Evolutionary conservation across 768 basidiomycete species (phyloP).

Genomic region (Tephrocybe sp.): DNA sequence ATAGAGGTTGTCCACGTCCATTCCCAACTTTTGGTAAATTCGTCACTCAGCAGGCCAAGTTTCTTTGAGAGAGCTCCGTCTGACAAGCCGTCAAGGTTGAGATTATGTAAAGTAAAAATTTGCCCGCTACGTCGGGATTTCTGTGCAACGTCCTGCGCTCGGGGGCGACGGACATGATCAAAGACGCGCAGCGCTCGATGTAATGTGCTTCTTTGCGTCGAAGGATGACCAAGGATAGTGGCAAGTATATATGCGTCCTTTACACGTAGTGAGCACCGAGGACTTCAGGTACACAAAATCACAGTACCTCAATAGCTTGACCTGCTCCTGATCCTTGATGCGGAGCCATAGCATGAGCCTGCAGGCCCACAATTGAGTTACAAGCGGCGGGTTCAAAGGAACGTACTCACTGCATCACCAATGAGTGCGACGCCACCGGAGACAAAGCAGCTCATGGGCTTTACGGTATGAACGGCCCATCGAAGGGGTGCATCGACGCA

Average conservation of each 20-base stretch:
- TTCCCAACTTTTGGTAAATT: slow-evolving; percentile 54
- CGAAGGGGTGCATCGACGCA: slow-evolving; percentile 50
- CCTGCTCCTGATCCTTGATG: slow-evolving; percentile 61
- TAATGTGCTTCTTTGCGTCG: slow-evolving; percentile 38
- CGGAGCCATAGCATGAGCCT: slow-evolving; percentile 56
- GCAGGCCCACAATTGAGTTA: background rate
- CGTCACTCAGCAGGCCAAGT: slow-evolving; percentile 38
- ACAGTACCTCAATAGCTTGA: slow-evolving; percentile 52
- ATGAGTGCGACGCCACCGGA: slow-evolving; percentile 49
- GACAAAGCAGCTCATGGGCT: slow-evolving; percentile 49
- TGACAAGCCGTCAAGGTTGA: slow-evolving; percentile 28
- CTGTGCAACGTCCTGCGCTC: slow-evolving; percentile 37
- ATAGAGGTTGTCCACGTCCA: slow-evolving; percentile 60
- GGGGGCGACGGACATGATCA: slow-evolving; percentile 50
- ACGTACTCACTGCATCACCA: slow-evolving; percentile 47
- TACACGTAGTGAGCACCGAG: background rate
- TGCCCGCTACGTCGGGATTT: slow-evolving; percentile 40
- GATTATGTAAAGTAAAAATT: slow-evolving; percentile 38
- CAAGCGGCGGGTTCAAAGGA: background rate
- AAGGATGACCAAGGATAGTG: slow-evolving; percentile 43
- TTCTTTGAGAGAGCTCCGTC: slow-evolving; percentile 28
- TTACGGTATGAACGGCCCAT: slow-evolving; percentile 66
- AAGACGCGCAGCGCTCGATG: slow-evolving; percentile 43
- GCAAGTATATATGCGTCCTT: slow-evolving; percentile 55
- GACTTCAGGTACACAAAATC: too few relatives aligned